A percentile compares a stretch with the other conserved stretches of the same genome.
These are phyloP conservation scores for Chaetomium cochliodes DNA, from an alignment of 495 filamentous ascomycete species.

Conservation along the genomic window DNA sequence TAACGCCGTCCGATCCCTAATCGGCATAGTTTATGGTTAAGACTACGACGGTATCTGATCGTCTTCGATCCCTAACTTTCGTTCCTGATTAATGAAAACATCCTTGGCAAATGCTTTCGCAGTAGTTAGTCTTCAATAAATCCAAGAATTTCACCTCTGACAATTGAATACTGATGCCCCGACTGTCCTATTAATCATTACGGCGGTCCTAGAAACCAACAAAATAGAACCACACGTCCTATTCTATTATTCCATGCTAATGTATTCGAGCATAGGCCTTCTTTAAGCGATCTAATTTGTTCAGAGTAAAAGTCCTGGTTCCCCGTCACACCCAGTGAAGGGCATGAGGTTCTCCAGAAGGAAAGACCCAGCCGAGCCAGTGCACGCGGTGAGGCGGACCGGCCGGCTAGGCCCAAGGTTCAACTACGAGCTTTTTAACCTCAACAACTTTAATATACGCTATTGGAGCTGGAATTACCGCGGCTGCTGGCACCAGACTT, in stretches of 20 bases:
- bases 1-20: constrained; percentile 70
- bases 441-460: constrained; percentile 44
- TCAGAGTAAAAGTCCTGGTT: constrained; percentile 14
- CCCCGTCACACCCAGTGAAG: constrained; percentile 11
- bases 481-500: constrained; percentile 48
- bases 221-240: constrained; percentile 59
- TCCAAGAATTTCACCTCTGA: constrained; percentile 74
- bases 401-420: constrained; percentile 33
- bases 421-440: constrained; percentile 41
- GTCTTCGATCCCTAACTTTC: constrained; percentile 75
- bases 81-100: constrained; percentile 76
- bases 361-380: constrained; percentile 62
- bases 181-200: constrained; percentile 74
- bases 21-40: constrained; percentile 75
- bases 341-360: constrained; percentile 61
- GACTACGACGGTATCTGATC: constrained; percentile 74
- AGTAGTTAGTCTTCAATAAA: constrained; percentile 72
- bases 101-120: constrained; percentile 72
- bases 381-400: constrained; percentile 63
- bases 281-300: constrained; percentile 34
- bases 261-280: constrained; percentile 71
- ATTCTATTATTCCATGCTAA: constrained; percentile 76
- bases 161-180: constrained; percentile 68
- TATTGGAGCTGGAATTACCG: constrained; percentile 41
- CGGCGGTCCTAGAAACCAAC: constrained; percentile 52